Evolutionary conservation across 306 rosid species (phyloP), one percentile per base, ranked within the genome.

Genomic region (Parietaria judaica): DNA sequence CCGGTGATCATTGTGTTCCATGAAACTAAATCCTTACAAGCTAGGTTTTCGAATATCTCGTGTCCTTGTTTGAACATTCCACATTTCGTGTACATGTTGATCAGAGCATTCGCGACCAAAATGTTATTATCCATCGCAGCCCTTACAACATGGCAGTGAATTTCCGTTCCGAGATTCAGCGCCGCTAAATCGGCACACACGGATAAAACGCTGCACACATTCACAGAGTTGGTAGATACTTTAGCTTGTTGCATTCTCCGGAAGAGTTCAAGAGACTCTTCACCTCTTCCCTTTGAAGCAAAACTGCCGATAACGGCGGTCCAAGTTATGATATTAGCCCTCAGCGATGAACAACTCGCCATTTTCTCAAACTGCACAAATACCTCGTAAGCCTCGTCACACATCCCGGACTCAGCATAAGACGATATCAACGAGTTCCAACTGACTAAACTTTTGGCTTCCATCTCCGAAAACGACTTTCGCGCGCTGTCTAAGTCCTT

Each of bases 371-470:
- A 61, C 82, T 72, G 72, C 39, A 78, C 69, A 71, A 87, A 75
- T 47, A 78, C 51, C 47, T 68, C 79, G 59, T 74, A 75, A 9
- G 96, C 95, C 69, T 90, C 84, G 11, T 90, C 80, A 13, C 90
- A 87, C 17, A 81, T 73, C 44, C 96, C 95, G 23, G 80, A 74
- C 72, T 87, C 96, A 56, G 89, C 88, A 66, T 72, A 85, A 2
- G 90, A 65, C 6, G 97, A 79, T 73, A 90, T 81, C 66, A 90
- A 74, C 71, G 87, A 78, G 75, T 90, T 90, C 97, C 97, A 87
- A 71, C 85, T 83, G 50, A 83, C 91, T 7, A 85, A 68, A 70
- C 47, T 87, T 72, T 81, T 87, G 7, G n/a, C 64, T 76, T 60
- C 69, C 68, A 87, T 85, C 65, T 70, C 80, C 66, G 51, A 56